Percentiles rank a stretch among this genome's conserved stretches.
These are phyloP conservation scores for Panus rudis DNA, from an alignment of 768 basidiomycete genomes.

Conservation along the genomic window DNA sequence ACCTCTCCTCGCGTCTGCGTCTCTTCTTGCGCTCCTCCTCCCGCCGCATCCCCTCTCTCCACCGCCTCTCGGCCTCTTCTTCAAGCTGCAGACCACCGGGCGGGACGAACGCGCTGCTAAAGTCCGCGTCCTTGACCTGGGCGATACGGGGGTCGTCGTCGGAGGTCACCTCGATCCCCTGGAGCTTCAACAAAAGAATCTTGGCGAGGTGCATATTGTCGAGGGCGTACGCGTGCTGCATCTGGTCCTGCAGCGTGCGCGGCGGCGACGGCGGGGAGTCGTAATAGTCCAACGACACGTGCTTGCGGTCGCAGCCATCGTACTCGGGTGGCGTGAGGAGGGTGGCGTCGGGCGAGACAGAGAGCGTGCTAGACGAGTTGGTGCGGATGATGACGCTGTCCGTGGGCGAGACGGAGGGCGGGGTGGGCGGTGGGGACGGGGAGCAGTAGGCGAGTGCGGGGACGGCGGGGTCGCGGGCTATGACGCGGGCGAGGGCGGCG, in stretches of 20 bases:
- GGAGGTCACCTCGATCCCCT: slow-evolving; percentile 52
- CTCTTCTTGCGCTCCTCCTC: slow-evolving; percentile 28
- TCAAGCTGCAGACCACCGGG: slow-evolving; percentile 33
- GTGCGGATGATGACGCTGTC: slow-evolving; percentile 10
- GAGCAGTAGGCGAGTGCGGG: slow-evolving; percentile 6
- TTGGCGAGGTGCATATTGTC: slow-evolving; percentile 65
- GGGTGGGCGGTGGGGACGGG: slow-evolving; percentile 5
- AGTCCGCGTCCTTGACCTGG: slow-evolving; percentile 46
- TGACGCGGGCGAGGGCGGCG: slow-evolving; percentile 16
- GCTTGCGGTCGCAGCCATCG: slow-evolving; percentile 26
- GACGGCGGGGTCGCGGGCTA: slow-evolving; percentile 13
- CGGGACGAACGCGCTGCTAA: slow-evolving; percentile 32
- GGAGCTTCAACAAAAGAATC: slow-evolving; percentile 51
- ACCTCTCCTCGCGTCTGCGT: slow-evolving; percentile 23
- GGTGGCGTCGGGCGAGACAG: slow-evolving; percentile 16
- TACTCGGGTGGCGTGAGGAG: slow-evolving; percentile 20
- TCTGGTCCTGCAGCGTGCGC: slow-evolving; percentile 50
- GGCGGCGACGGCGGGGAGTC: slow-evolving; percentile 37
- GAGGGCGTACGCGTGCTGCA: slow-evolving; percentile 59
- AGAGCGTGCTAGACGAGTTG: slow-evolving; percentile 19
- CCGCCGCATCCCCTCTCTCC: slow-evolving; percentile 28
- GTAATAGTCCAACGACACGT: slow-evolving; percentile 33
- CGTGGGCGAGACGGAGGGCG: slow-evolving; percentile 11
- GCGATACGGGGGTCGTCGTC: slow-evolving; percentile 60
- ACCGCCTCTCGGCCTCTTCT: slow-evolving; percentile 34